phyloP scores from a whole-genome alignment of 148 eudicot genomes.

The Nepenthes gracilis region DNA sequence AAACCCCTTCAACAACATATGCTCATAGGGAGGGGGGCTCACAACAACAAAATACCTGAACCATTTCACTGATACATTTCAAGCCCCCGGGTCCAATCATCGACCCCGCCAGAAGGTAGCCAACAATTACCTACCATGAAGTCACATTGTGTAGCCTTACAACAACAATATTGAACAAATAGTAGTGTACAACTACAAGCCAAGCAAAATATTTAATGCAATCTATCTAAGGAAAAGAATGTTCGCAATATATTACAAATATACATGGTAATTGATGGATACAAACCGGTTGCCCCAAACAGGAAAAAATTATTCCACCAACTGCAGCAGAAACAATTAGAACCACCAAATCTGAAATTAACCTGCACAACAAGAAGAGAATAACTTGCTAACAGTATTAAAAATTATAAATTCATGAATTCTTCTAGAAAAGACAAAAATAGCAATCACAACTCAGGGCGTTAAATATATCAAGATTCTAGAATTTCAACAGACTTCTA shows the following conservation, averaged over 20 bases:
- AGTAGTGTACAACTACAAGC: slow-evolving; percentile 1
- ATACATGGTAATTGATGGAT: slow-evolving; percentile 1
- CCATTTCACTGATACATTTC: slow-evolving; percentile 87
- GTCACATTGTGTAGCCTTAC: neutral
- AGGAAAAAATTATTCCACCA: slow-evolving; percentile 91
- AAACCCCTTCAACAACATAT: neutral
- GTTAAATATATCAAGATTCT: neutral
- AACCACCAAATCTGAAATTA: slow-evolving; percentile 91
- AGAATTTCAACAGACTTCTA: neutral
- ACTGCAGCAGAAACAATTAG: slow-evolving; percentile 95
- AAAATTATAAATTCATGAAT: neutral
- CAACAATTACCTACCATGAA: slow-evolving; percentile 77
- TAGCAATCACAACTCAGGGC: neutral
- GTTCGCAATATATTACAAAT: neutral
- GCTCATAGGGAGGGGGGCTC: neutral
- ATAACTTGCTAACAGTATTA: neutral
- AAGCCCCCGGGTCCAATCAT: slow-evolving; percentile 95
- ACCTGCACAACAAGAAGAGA: slow-evolving; percentile 29
- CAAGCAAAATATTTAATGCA: neutral
- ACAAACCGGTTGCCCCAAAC: slow-evolving; percentile 93
- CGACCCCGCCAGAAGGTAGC: slow-evolving; percentile 97
- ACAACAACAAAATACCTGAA: slow-evolving; percentile 52
- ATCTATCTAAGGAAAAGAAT: neutral
- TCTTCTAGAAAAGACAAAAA: neutral
- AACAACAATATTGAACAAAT: neutral